Conservation (phyloP, 352 stramenopile species). For the Albugo candida region DNA sequence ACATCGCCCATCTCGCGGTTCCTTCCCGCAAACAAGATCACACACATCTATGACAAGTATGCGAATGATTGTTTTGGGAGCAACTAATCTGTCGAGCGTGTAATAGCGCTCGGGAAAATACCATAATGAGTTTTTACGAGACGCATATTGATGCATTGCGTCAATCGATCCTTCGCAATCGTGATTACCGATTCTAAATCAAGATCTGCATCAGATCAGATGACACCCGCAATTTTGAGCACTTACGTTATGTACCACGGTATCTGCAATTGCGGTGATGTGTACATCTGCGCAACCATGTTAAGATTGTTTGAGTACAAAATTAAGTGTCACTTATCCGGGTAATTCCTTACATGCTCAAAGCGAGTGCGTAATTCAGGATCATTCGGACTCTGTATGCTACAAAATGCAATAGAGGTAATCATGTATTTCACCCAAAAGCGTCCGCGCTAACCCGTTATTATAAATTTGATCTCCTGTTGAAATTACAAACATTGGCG, state of each 20-base stretch:
- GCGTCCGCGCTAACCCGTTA: slow-evolving; percentile 18
- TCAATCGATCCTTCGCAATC: slow-evolving; percentile 72
- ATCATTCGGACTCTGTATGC: slow-evolving; percentile 36
- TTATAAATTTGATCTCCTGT: slow-evolving; percentile 77
- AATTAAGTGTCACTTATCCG: no score
- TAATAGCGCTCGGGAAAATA: slow-evolving; percentile 69
- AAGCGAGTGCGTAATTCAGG: slow-evolving; percentile 43
- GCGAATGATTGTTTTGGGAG: slow-evolving; percentile 56
- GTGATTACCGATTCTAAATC: slow-evolving; percentile 58
- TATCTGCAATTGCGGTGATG: slow-evolving; percentile 29
- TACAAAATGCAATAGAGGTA: slow-evolving; percentile 5
- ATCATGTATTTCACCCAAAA: not conserved
- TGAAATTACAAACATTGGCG: slow-evolving; percentile 55
- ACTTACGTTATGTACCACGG: slow-evolving; percentile 77
- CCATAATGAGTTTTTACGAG: slow-evolving; percentile 46
- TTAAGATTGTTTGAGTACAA: not conserved
- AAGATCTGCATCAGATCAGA: not conserved
- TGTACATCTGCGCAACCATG: slow-evolving; percentile 36
- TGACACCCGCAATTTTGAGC: not conserved
- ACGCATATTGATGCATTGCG: slow-evolving; percentile 62
- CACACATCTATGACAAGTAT: slow-evolving; percentile 66
- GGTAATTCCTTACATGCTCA: slow-evolving; percentile 27
- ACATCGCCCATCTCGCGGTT: slow-evolving; percentile 58
- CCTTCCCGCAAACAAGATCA: slow-evolving; percentile 62
- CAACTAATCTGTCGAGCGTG: slow-evolving; percentile 49